phyloP scores from a whole-genome alignment of 2,329 filamentous ascomycete genomes.

The Chaetomiaceae sp. region DNA sequence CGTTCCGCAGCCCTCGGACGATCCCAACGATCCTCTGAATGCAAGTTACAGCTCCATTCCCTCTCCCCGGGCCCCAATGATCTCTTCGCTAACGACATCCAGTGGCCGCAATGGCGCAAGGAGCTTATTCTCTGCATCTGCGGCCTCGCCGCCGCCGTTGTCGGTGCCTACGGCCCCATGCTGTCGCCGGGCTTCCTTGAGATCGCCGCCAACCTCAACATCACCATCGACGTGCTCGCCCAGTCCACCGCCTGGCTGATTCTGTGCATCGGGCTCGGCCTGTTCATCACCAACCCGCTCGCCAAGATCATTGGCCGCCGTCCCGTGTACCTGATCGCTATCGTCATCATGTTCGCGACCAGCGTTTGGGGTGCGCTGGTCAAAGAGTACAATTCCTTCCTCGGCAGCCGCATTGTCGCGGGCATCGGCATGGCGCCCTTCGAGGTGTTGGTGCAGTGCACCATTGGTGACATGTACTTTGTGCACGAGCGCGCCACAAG shows the following conservation, averaged over 20 bases:
- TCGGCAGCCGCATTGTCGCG: constrained; percentile 43
- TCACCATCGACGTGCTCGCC: constrained; percentile 41
- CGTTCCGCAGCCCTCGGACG: constrained; percentile 44
- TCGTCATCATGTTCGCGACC: constrained; percentile 43
- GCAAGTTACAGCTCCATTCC: too few species aligned
- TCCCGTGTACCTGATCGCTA: constrained; percentile 46
- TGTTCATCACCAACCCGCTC: constrained; percentile 49
- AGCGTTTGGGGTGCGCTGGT: constrained; percentile 46
- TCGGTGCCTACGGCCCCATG: constrained; percentile 50
- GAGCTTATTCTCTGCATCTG: constrained; percentile 44
- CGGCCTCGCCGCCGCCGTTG: constrained; percentile 42
- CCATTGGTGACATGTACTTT: constrained; percentile 44
- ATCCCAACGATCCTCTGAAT: constrained; percentile 47
- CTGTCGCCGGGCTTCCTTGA: constrained; percentile 46
- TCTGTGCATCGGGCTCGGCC: constrained; percentile 43
- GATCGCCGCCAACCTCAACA: constrained; percentile 40
- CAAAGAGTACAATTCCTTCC: constrained; percentile 41
- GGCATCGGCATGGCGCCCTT: constrained; percentile 48
- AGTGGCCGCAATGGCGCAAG: constrained; percentile 43
- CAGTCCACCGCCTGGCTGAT: constrained; percentile 47
- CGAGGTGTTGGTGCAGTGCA: constrained; percentile 50
- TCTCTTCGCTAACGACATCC: background rate
- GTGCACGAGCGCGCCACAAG: constrained; percentile 43
- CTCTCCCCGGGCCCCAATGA: too few species aligned
- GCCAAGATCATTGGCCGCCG: constrained; percentile 48